Percentiles rank a stretch among this genome's conserved stretches.
Conservation (phyloP, 371 early-diverging fungal genomes). For the Mucor ambiguus region DNA sequence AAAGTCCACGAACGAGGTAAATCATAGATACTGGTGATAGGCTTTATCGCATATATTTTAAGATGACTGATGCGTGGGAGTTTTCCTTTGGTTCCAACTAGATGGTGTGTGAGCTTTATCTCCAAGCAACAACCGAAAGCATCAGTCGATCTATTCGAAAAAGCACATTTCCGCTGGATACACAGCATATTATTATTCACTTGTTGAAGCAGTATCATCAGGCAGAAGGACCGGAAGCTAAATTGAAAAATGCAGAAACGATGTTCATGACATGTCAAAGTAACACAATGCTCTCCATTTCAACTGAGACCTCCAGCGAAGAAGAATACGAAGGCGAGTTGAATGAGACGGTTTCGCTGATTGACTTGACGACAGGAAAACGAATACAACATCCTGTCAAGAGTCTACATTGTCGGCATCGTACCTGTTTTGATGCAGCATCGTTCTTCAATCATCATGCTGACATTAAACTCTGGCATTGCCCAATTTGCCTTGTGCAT, state of each 20-base stretch:
- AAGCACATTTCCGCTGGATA: constrained; percentile 15
- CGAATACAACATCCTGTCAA: constrained; percentile 24
- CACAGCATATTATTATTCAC: constrained; percentile 18
- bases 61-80: neutral
- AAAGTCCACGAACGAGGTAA: constrained; percentile 21
- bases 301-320: constrained; percentile 1
- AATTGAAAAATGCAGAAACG: constrained; percentile 10
- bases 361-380: constrained; percentile 6
- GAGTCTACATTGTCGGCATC: constrained; percentile 23
- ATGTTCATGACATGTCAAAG: constrained; percentile 16
- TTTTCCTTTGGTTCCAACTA: neutral
- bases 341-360: neutral
- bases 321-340: constrained; percentile 1
- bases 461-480: constrained; percentile 24
- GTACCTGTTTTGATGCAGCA: constrained; percentile 24
- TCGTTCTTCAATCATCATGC: constrained; percentile 19
- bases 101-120: constrained; percentile 25
- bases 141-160: constrained; percentile 19
- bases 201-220: constrained; percentile 17
- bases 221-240: neutral
- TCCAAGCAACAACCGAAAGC: constrained; percentile 25
- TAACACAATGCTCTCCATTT: neutral
- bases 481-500: constrained; percentile 29
- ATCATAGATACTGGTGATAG: neutral
- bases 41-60: neutral